Evolutionary conservation across 352 stramenopile genomes (phyloP).

Genomic region (Globisporangium cederbergense): DNA sequence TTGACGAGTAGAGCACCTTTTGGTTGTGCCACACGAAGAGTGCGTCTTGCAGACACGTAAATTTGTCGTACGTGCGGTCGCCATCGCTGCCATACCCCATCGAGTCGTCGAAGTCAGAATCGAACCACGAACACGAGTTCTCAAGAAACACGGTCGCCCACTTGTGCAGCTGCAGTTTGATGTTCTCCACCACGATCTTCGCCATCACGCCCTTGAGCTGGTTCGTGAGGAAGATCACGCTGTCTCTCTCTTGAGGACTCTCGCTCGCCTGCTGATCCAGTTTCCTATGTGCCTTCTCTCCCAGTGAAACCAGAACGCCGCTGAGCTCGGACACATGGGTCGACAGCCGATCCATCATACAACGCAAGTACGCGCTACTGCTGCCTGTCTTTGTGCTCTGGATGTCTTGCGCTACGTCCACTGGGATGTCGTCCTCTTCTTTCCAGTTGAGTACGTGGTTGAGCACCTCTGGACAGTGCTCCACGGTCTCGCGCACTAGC

Average conservation of each 20-base stretch:
- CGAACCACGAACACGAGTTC: slow-evolving; percentile 64
- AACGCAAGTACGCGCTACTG: slow-evolving; percentile 30
- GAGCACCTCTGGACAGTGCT: slow-evolving; percentile 71
- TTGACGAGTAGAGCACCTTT: slow-evolving; percentile 54
- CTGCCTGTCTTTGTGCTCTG: slow-evolving; percentile 16
- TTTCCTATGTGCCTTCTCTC: slow-evolving; percentile 20
- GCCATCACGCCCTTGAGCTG: slow-evolving; percentile 50
- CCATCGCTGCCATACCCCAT: slow-evolving; percentile 32
- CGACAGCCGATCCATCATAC: slow-evolving; percentile 25
- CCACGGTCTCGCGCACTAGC: slow-evolving; percentile 70
- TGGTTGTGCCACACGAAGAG: slow-evolving; percentile 70
- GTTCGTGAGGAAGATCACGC: slow-evolving; percentile 47
- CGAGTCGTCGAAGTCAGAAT: slow-evolving; percentile 42
- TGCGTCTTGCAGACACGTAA: slow-evolving; percentile 77
- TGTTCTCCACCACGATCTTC: slow-evolving; percentile 49
- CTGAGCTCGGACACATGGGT: slow-evolving; percentile 25
- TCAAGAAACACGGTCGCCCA: slow-evolving; percentile 67
- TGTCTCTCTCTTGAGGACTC: neutral
- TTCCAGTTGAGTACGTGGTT: slow-evolving; percentile 81
- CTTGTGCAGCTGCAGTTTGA: slow-evolving; percentile 73
- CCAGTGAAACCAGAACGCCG: slow-evolving; percentile 20
- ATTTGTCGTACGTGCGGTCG: slow-evolving; percentile 76
- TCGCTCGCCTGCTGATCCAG: slow-evolving; percentile 8
- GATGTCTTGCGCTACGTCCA: slow-evolving; percentile 36
- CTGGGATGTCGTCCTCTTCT: slow-evolving; percentile 55